Percentiles rank a stretch among this genome's conserved stretches.
Conservation (phyloP, 768 basidiomycete genomes). For the Infundibulicybe gibba region DNA sequence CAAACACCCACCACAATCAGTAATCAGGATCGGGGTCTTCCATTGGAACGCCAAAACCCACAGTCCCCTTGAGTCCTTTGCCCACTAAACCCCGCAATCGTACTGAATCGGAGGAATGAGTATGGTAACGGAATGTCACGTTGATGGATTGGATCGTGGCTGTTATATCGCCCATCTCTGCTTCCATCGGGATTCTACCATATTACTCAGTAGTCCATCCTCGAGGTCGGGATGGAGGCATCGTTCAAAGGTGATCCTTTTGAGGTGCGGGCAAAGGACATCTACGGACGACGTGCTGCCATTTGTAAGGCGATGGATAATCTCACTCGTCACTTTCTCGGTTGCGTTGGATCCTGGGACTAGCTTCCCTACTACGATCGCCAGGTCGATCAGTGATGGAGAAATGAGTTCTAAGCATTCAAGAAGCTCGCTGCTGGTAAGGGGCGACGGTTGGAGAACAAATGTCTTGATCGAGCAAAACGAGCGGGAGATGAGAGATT, state of each 20-base stretch:
- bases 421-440: no score
- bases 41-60: no score
- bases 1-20: no score
- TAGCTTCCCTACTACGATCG: not conserved
- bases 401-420: no score
- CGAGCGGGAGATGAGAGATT: no score
- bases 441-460: no score
- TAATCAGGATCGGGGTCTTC: no score
- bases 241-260: not conserved
- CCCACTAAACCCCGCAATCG: not conserved
- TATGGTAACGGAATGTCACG: not conserved
- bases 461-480: no score
- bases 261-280: slow-evolving; percentile 1
- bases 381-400: no score
- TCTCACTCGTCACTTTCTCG: not conserved
- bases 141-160: not conserved
- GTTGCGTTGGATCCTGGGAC: not conserved
- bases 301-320: not conserved
- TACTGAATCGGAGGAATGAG: not conserved
- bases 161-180: not conserved
- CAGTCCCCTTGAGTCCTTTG: not conserved
- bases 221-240: not conserved
- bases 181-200: slow-evolving; percentile 1
- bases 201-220: not conserved
- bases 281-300: not conserved